Evolutionary conservation across 1,139 yeast genomes (phyloP).

Genomic region (Yamadazyma blattariae): DNA sequence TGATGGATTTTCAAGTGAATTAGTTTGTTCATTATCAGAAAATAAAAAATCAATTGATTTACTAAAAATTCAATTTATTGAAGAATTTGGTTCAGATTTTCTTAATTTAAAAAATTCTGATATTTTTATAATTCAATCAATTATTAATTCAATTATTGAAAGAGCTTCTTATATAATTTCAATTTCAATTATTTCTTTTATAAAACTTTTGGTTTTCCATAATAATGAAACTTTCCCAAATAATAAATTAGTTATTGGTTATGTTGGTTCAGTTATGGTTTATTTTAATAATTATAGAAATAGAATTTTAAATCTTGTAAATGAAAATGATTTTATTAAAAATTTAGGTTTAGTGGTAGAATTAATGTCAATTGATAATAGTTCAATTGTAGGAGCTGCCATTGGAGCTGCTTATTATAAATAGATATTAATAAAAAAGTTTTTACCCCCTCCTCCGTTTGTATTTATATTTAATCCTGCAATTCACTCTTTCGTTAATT

Average conservation of each 20-base stretch:
- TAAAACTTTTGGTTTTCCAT: conserved; percentile 33
- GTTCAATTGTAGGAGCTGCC: conserved; percentile 48
- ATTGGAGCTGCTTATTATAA: conserved; percentile 43
- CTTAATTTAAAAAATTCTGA: conserved; percentile 21
- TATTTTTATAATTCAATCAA: conserved; percentile 22
- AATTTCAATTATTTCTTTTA: conserved; percentile 31
- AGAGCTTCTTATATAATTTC: conserved; percentile 45
- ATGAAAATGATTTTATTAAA: conserved; percentile 26
- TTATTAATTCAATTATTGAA: conserved; percentile 28
- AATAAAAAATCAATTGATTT: conserved; percentile 14
- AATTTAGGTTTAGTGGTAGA: conserved; percentile 30
- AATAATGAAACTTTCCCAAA: conserved; percentile 20
- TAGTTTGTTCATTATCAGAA: conserved; percentile 38
- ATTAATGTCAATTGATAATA: conserved; percentile 38
- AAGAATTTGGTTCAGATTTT: conserved; percentile 23
- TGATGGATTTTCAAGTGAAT: conserved; percentile 41
- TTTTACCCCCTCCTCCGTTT: no score
- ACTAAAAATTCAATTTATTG: conserved; percentile 21
- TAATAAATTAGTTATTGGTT: conserved; percentile 34
- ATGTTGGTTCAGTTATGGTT: conserved; percentile 42
- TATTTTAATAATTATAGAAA: conserved; percentile 35
- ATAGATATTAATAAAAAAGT: conserved; percentile 2
- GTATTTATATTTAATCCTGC: no score
- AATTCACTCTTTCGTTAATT: no score
- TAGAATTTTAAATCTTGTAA: conserved; percentile 27